Percentiles rank a stretch among this genome's conserved stretches.
These are phyloP conservation scores for Conoideocrella luteorostrata DNA, from an alignment of 2,329 filamentous ascomycete species.

Conservation along the genomic window DNA sequence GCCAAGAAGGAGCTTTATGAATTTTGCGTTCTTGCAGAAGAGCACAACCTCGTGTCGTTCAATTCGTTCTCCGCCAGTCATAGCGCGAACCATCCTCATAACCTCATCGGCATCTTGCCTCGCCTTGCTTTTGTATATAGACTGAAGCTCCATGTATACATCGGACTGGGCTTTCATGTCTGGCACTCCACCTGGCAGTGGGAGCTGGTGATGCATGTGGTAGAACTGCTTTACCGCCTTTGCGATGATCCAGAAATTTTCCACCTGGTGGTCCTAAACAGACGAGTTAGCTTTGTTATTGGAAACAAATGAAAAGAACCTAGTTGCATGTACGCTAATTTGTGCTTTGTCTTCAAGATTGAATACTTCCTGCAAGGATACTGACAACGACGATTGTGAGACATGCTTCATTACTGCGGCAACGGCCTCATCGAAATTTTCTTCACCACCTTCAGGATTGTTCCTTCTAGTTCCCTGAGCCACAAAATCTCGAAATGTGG, in stretches of 20 bases:
- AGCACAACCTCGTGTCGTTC: slow-evolving; percentile 72
- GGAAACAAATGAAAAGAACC: background rate
- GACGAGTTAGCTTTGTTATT: background rate
- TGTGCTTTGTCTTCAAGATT: slow-evolving; percentile 47
- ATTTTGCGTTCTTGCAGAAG: slow-evolving; percentile 93
- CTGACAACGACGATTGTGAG: slow-evolving; percentile 59
- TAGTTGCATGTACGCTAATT: slow-evolving; percentile 37
- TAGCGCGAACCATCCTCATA: slow-evolving; percentile 52
- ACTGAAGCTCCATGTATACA: slow-evolving; percentile 86
- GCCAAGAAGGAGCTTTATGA: slow-evolving; percentile 77
- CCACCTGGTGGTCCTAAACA: slow-evolving; percentile 8
- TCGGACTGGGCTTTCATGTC: slow-evolving; percentile 96
- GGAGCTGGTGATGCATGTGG: slow-evolving; percentile 63
- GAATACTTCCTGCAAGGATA: slow-evolving; percentile 71
- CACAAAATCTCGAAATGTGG: slow-evolving; percentile 68
- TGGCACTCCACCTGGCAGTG: slow-evolving; percentile 78
- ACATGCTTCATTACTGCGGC: slow-evolving; percentile 85
- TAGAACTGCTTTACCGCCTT: slow-evolving; percentile 74
- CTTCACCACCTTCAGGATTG: slow-evolving; percentile 80
- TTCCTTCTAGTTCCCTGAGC: slow-evolving; percentile 59
- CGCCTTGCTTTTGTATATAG: slow-evolving; percentile 86
- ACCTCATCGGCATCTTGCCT: slow-evolving; percentile 73
- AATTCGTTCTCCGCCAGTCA: slow-evolving; percentile 45
- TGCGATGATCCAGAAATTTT: slow-evolving; percentile 84
- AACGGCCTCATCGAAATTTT: slow-evolving; percentile 93